Percentiles rank a stretch among this genome's conserved stretches.
Conservation (phyloP, 73 alveolate species). For the Uronychia setigera region DNA sequence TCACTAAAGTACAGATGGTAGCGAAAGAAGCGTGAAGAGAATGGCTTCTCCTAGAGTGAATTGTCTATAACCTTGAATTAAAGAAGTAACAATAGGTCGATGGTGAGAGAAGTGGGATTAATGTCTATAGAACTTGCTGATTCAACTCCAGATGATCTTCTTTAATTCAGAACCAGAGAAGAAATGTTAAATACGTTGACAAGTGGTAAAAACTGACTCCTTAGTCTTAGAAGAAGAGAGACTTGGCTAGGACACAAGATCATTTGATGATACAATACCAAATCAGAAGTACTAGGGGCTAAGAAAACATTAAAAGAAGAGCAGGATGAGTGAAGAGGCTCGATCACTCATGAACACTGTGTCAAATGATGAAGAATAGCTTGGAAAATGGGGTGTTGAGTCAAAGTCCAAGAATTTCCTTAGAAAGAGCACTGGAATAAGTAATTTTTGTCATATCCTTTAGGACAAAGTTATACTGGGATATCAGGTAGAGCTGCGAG, state of each 20-base stretch:
- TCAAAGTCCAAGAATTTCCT: not conserved
- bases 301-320: not conserved
- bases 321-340: not conserved
- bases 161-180: not conserved
- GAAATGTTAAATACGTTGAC: not conserved
- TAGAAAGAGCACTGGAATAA: not conserved
- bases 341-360: not conserved
- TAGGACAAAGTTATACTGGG: not conserved
- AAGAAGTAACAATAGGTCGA: slow-evolving; percentile 16
- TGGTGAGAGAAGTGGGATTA: not conserved
- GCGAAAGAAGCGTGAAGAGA: slow-evolving; percentile 39
- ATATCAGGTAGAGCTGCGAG: not conserved
- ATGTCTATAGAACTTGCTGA: slow-evolving; percentile 15
- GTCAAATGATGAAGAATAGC: not conserved
- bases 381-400: not conserved
- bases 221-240: not conserved
- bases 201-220: not conserved
- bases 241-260: no score
- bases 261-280: not conserved
- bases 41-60: slow-evolving; percentile 36
- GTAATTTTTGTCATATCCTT: no score
- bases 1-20: slow-evolving; percentile 43
- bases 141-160: slow-evolving; percentile 43
- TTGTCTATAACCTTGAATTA: slow-evolving; percentile 19
- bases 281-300: no score